A percentile compares a stretch with the other conserved stretches of the same genome.
phyloP scores from a whole-genome alignment of 1,139 yeast genomes.

The Suhomyces guaymorum region DNA sequence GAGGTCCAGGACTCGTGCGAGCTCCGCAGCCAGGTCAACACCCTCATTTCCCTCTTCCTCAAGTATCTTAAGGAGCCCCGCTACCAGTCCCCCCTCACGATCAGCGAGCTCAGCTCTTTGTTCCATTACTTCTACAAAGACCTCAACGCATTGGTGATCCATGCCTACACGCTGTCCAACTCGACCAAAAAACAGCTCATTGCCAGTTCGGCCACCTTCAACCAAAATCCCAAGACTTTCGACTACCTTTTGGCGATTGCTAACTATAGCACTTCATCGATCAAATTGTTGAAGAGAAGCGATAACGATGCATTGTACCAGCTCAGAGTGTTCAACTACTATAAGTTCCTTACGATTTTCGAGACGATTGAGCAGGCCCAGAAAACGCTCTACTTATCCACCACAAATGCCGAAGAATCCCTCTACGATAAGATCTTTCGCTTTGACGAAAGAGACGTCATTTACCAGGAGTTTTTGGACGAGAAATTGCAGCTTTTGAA shows the following conservation, averaged over 20 bases:
- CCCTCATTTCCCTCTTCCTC: slow-evolving; percentile 32
- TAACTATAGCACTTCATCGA: slow-evolving; percentile 41
- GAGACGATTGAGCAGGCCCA: slow-evolving; percentile 41
- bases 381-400: slow-evolving; percentile 29
- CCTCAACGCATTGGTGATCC: slow-evolving; percentile 36
- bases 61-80: slow-evolving; percentile 47
- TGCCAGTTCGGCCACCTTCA: slow-evolving; percentile 31
- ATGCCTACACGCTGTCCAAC: slow-evolving; percentile 42
- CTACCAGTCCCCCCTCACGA: slow-evolving; percentile 42
- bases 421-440: slow-evolving; percentile 43
- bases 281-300: slow-evolving; percentile 38
- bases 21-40: slow-evolving; percentile 26
- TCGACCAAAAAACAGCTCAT: slow-evolving; percentile 42
- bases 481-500: slow-evolving; percentile 35
- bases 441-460: slow-evolving; percentile 42
- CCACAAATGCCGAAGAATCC: slow-evolving; percentile 28
- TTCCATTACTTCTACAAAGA: slow-evolving; percentile 41
- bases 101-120: slow-evolving; percentile 35
- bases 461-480: slow-evolving; percentile 38
- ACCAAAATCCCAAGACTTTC: slow-evolving; percentile 32
- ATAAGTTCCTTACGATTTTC: slow-evolving; percentile 38
- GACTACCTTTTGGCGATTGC: slow-evolving; percentile 50
- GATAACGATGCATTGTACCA: slow-evolving; percentile 42
- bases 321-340: slow-evolving; percentile 43
- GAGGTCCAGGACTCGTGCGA: slow-evolving; percentile 15